phyloP scores from a whole-genome alignment of 306 rosid species.

The Leucaena leucocephala region DNA sequence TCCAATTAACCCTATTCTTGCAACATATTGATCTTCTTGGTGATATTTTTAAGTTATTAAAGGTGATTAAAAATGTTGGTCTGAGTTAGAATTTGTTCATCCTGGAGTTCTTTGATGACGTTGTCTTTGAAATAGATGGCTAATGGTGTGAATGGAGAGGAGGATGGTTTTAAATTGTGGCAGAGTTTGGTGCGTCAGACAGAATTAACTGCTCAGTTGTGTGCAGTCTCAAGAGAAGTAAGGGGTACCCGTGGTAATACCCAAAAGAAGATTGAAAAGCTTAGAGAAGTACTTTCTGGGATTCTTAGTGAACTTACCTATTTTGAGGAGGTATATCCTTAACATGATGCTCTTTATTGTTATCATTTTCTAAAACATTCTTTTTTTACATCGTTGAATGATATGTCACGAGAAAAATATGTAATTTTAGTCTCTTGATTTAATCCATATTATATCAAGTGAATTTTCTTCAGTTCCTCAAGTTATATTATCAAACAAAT shows the following conservation, averaged over 20 bases:
- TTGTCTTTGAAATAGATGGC: constrained; percentile 54
- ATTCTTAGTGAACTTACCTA: constrained; percentile 93
- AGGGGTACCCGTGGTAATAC: constrained; percentile 93
- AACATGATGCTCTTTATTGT: constrained; percentile 17
- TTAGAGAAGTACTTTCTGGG: constrained; percentile 93
- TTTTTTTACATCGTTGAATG: constrained; percentile 3
- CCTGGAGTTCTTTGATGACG: constrained; percentile 35
- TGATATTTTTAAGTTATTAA: constrained; percentile 14
- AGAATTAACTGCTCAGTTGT: constrained; percentile 91
- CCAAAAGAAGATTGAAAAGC: constrained; percentile 96
- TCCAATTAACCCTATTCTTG: background rate
- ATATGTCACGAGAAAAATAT: constrained; percentile 18
- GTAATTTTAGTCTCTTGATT: constrained; percentile 5
- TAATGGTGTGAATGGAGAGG: constrained; percentile 72
- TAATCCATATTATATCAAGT: constrained; percentile 17
- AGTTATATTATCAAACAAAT: constrained; percentile 19
- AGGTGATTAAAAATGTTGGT: constrained; percentile 16
- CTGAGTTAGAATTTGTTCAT: constrained; percentile 26
- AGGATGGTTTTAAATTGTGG: constrained; percentile 92
- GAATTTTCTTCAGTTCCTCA: constrained; percentile 30
- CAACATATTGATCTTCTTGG: constrained; percentile 16
- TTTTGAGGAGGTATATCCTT: constrained; percentile 85
- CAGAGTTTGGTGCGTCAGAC: constrained; percentile 97
- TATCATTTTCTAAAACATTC: constrained; percentile 14
- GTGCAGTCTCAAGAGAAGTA: constrained; percentile 88